These are phyloP conservation scores for Sanguinoderma infundibulare DNA, from an alignment of 1,284 basidiomycete species.

Conservation along the genomic window DNA sequence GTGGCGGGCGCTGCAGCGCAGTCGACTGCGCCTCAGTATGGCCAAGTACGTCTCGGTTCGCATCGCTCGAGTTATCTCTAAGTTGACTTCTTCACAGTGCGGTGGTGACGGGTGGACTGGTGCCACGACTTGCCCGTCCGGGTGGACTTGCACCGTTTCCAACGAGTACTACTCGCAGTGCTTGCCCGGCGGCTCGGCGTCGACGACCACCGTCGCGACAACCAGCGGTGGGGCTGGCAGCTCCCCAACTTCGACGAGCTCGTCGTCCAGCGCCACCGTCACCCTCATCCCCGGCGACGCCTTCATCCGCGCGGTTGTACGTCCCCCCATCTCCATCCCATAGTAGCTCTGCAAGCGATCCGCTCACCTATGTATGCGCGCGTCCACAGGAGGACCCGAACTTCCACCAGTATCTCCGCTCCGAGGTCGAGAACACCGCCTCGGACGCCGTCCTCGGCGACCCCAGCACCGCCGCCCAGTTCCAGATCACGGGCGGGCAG, in stretches of 20 bases:
- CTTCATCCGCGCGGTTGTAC: conserved; percentile 65
- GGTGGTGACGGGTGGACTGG: conserved; percentile 49
- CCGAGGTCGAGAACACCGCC: conserved; percentile 47
- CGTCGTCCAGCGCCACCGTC: conserved; percentile 43
- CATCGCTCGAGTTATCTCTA: neutral
- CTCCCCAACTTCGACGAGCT: conserved; percentile 36
- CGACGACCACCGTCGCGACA: conserved; percentile 28
- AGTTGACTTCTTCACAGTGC: conserved; percentile 17
- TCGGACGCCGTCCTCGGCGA: conserved; percentile 56
- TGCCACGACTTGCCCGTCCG: conserved; percentile 49
- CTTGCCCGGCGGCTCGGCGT: conserved; percentile 45
- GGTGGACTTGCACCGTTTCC: conserved; percentile 50
- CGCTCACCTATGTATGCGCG: neutral
- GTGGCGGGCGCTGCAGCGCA: conserved; percentile 29
- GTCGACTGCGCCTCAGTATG: conserved; percentile 33
- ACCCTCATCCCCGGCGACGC: conserved; percentile 56
- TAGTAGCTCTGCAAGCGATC: neutral
- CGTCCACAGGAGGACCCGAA: conserved; percentile 55
- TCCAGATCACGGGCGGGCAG: conserved; percentile 58
- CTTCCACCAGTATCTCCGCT: conserved; percentile 69
- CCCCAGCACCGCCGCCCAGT: conserved; percentile 54
- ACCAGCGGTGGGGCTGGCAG: conserved; percentile 27
- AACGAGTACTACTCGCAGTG: conserved; percentile 58
- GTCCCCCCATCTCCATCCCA: conserved; percentile 24
- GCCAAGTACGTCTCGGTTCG: conserved; percentile 26